These are phyloP conservation scores for Xylariaceae sp. DNA, from an alignment of 2,329 filamentous ascomycete species.

Conservation along the genomic window DNA sequence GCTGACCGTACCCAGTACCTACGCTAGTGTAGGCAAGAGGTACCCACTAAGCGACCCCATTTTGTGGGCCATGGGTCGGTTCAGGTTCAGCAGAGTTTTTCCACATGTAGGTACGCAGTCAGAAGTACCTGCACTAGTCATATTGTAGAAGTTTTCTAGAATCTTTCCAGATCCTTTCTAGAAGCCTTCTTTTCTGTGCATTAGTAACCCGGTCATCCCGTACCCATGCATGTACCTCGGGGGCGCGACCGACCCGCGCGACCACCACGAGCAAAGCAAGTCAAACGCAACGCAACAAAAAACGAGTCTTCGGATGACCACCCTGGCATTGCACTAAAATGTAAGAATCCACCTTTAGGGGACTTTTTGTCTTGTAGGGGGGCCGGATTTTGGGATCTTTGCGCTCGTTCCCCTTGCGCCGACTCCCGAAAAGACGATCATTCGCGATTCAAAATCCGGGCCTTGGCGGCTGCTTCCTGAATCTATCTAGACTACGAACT, in stretches of 20 bases:
- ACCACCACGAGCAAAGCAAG: too few species aligned
- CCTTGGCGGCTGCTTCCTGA: neutral
- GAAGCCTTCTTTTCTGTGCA: constrained; percentile 22
- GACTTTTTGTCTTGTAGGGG: too few species aligned
- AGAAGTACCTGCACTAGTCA: neutral
- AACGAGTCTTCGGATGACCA: neutral
- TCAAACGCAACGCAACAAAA: too few species aligned
- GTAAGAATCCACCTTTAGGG: too few species aligned
- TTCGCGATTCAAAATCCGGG: neutral
- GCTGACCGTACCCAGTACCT: neutral
- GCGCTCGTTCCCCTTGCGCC: neutral
- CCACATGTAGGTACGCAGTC: neutral
- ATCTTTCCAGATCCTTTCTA: constrained; percentile 27
- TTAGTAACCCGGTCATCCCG: constrained; percentile 24
- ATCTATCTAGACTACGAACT: neutral
- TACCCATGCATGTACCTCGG: neutral
- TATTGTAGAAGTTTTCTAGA: constrained; percentile 15
- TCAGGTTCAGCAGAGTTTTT: neutral
- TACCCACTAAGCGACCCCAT: neutral
- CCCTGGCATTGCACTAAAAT: too few species aligned
- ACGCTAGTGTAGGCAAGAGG: neutral
- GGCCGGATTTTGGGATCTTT: neutral
- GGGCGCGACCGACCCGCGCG: too few species aligned
- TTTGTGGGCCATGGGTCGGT: neutral
- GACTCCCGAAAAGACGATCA: neutral